Evolutionary conservation across 371 early-diverging fungal genomes (phyloP), one percentile per base, ranked within the genome.

Genomic region (Nematocida parisii): DNA sequence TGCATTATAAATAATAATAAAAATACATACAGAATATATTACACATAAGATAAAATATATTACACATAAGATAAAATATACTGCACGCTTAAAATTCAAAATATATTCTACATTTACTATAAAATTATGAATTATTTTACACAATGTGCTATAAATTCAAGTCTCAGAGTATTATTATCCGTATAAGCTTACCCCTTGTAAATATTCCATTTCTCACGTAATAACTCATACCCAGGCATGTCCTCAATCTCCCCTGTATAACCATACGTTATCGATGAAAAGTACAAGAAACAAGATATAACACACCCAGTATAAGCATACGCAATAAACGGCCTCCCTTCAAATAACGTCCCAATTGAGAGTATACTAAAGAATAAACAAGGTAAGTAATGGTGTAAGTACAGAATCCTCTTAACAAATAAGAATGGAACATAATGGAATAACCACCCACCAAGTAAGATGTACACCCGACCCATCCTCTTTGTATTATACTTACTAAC

Each of bases 401-500:
- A 97, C n/a, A 95, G 88, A 85, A 93, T 92, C 27, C 96, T 91
- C 9, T 90, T 91, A 92, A 94, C 92, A 46, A 94, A 83, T 88
- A 93, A 94, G 88, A 95, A 96, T 4, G 96, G 95, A 0, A 94
- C 61, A 87, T 91, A 95, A 87, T 97, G 97, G 39, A 93, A 84
- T 9, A 89, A 72, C 94, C 95, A 97, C n/a, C 90, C 93, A 27
- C 91, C 80, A 24, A 92, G 89, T 42, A 82, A 20, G 1, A 73
- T 67, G 87, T 94, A 61, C 64, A 84, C 67, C 3, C 80, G 46
- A 13, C 72, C 61, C 11, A 46, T 72, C 45, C 68, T 62, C 54
- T 62, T 68, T 1, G 6, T 47, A 18, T 84, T 40, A 42, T 82
- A 73, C 68, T 33, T 66, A 46, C 57, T 72, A 3, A 40, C 61